A percentile compares a stretch with the other conserved stretches of the same genome.
Conservation (phyloP, 1,284 basidiomycete species). For the Cryptococcus sp. region DNA sequence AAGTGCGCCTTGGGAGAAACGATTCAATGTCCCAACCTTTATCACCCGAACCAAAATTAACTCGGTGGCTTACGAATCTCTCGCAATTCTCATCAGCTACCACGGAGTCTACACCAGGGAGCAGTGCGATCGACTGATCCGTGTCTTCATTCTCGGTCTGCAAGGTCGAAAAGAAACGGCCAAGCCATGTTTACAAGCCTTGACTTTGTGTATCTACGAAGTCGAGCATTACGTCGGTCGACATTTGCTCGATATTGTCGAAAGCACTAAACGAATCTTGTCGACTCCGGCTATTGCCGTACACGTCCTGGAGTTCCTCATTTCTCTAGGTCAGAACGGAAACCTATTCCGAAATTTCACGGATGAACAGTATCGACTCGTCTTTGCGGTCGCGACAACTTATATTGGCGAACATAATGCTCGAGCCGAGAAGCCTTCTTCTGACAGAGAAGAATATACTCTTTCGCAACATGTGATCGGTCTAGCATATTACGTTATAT, state of each 20-base stretch:
- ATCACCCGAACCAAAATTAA: constrained; percentile 76
- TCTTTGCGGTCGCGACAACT: constrained; percentile 91
- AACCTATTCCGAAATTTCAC: constrained; percentile 87
- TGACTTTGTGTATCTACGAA: constrained; percentile 86
- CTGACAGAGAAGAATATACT: constrained; percentile 69
- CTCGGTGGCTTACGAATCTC: constrained; percentile 78
- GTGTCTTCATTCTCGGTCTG: constrained; percentile 77
- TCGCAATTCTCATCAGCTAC: constrained; percentile 88
- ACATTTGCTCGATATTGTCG: constrained; percentile 73
- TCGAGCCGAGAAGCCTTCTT: constrained; percentile 41
- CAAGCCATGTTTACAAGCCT: constrained; percentile 85
- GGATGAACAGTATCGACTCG: constrained; percentile 84
- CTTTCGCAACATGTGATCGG: constrained; percentile 93
- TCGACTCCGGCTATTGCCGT: constrained; percentile 89
- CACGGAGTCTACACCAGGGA: constrained; percentile 63
- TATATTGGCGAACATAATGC: constrained; percentile 80
- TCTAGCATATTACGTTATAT: constrained; percentile 88
- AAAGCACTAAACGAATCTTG: constrained; percentile 90
- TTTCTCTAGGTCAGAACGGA: constrained; percentile 76
- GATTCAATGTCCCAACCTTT: constrained; percentile 48
- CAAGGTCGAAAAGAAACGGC: constrained; percentile 69
- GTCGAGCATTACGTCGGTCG: constrained; percentile 78
- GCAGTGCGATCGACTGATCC: constrained; percentile 65
- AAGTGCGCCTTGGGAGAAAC: constrained; percentile 28
- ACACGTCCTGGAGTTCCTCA: constrained; percentile 90